Conservation (phyloP, 2,329 filamentous ascomycete species). For the Beauveria medogensis region DNA sequence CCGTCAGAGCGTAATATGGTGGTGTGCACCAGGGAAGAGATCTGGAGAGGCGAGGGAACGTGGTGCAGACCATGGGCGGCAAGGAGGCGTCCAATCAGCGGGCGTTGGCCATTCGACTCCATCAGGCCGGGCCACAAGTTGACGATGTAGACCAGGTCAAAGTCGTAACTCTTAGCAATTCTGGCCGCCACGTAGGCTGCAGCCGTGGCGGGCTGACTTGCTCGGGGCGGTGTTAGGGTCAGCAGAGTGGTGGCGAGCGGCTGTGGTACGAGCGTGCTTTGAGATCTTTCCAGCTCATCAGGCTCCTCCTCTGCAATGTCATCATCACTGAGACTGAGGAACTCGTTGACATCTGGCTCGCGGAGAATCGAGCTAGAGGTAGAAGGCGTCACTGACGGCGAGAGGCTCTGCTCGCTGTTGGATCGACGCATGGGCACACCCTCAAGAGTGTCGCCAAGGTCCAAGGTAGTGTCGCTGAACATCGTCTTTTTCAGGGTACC, state of each 20-base stretch:
- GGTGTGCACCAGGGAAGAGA: conserved; percentile 40
- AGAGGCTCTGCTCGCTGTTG: conserved; percentile 23
- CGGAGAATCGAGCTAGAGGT: conserved; percentile 31
- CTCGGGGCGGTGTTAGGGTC: conserved; percentile 36
- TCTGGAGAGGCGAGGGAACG: conserved; percentile 43
- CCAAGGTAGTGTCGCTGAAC: conserved; percentile 20
- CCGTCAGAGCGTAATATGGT: conserved; percentile 40
- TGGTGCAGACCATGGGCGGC: conserved; percentile 47
- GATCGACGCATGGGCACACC: conserved; percentile 19
- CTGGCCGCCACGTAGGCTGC: conserved; percentile 47
- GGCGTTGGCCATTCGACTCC: conserved; percentile 10
- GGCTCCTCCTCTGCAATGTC: conserved; percentile 44
- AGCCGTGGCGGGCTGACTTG: conserved; percentile 34
- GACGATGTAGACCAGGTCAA: conserved; percentile 51
- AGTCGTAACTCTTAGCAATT: conserved; percentile 48
- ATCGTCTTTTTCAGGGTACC: conserved; percentile 22
- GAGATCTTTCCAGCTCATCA: conserved; percentile 14
- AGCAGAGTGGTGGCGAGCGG: conserved; percentile 27
- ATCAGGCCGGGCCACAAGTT: conserved; percentile 44
- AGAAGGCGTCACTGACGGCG: conserved; percentile 21
- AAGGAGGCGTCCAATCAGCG: conserved; percentile 41
- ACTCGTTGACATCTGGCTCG: conserved; percentile 46
- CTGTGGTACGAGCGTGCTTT: conserved; percentile 18
- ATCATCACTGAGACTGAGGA: conserved; percentile 46
- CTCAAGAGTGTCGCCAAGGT: conserved; percentile 20